Base-by-base conservation (phyloP, 83 land plant genomes). In the Diphasiastrum complanatum region DNA sequence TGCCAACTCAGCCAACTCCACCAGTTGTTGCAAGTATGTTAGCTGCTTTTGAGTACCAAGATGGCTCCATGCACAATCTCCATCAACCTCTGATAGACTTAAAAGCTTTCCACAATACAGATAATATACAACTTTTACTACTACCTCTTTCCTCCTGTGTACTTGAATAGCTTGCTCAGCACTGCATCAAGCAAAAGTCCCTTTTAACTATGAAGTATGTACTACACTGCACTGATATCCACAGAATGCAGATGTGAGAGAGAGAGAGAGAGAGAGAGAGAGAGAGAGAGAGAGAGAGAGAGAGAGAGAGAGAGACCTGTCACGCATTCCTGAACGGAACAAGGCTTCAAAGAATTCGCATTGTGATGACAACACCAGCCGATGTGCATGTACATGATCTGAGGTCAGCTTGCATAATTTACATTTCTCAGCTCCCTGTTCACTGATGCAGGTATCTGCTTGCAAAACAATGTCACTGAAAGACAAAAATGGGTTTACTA, bases 311-410 rank as follows among this genome's bases (percentile, higher is more conserved):
- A n/a, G 27, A 32, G 22, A 84, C 97, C 89, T 91, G 57, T 91
- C 97, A 14, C 82, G 81, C 93, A 91, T 86, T 61, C 93, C 97
- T 46, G 89, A 86, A 20, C 75, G 78, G 32, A 91, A 87, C 35
- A 84, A 63, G 20, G 84, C 97, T 27, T 66, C 74, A 40, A 87
- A 50, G 67, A 86, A 91, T 60, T 72, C 79, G 70, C 89, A 86
- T 27, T 72, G 78, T 29, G 80, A 68, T 33, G 73, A 70, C 64
- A 91, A 67, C 47, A 91, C 72, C 30, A 79, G 71, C 55, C 81
- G 74, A 63, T 91, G 97, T 24, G 63, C 85, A 75, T 86, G 97
- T 12, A 77, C 51, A 51, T 91, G 89, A 10, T 81, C 74, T 28
- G 33, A 43, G 16, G 59, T 27, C 14, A 64, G n/a, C 11, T 59